Evolutionary conservation across 768 basidiomycete genomes (phyloP).

Genomic region (Thelephora ganbajun): DNA sequence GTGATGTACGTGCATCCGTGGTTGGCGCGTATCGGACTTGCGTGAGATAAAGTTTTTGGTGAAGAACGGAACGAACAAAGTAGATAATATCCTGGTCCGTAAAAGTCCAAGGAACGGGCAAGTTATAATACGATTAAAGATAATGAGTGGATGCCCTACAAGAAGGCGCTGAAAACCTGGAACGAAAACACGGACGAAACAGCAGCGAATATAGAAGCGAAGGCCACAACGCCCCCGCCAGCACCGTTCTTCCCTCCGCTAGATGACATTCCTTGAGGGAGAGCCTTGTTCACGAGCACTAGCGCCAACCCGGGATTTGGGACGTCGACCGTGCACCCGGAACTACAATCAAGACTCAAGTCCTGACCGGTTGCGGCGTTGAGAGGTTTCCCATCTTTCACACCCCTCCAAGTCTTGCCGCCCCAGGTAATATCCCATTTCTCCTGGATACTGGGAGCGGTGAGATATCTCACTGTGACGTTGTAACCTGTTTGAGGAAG

Average conservation of each 20-base stretch:
- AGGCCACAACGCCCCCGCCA: neutral
- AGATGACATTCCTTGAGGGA: neutral
- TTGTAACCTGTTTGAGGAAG: slow-evolving; percentile 9
- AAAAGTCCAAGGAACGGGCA: no score
- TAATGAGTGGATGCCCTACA: no score
- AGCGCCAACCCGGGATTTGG: slow-evolving; percentile 36
- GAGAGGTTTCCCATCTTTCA: slow-evolving; percentile 25
- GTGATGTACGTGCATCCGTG: no score
- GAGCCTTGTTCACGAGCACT: slow-evolving; percentile 18
- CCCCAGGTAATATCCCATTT: slow-evolving; percentile 48
- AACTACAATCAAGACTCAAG: slow-evolving; percentile 23
- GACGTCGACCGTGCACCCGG: slow-evolving; percentile 31
- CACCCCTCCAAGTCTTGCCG: slow-evolving; percentile 31
- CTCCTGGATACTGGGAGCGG: slow-evolving; percentile 32
- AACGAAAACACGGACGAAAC: neutral
- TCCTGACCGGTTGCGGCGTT: slow-evolving; percentile 16
- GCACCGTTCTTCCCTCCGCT: neutral
- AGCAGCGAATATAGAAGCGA: neutral
- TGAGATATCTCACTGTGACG: slow-evolving; percentile 31
- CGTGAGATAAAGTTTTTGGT: no score
- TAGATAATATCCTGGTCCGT: no score
- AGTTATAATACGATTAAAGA: no score
- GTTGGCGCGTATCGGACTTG: no score
- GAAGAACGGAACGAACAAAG: no score
- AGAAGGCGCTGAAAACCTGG: no score